Percentiles rank a stretch among this genome's conserved stretches.
Evolutionary conservation across 2,329 filamentous ascomycete genomes (phyloP).

Genomic region (Calcarisporium arbuscula): DNA sequence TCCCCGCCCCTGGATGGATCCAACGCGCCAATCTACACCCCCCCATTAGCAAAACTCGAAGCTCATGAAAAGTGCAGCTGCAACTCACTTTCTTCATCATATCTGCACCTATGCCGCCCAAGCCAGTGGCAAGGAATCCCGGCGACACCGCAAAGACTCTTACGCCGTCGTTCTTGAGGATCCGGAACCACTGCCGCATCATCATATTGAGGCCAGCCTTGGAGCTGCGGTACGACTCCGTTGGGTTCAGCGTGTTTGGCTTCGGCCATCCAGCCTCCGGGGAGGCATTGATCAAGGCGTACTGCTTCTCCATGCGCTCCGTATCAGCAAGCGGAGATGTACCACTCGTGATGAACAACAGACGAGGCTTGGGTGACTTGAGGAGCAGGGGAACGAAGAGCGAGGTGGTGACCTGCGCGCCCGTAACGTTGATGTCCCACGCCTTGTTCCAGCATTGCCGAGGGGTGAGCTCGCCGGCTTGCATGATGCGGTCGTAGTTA

Average conservation of each 20-base stretch:
- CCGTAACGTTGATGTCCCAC: conserved; percentile 45
- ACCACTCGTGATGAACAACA: conserved; percentile 43
- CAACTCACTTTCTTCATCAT: conserved; percentile 26
- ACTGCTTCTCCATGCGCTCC: too few relatives aligned
- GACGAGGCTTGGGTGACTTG: conserved; percentile 30
- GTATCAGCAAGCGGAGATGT: too few relatives aligned
- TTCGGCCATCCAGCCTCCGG: conserved; percentile 42
- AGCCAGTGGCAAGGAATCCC: conserved; percentile 40
- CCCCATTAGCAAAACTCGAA: too few relatives aligned
- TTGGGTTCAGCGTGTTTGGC: conserved; percentile 33
- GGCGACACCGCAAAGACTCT: conserved; percentile 42
- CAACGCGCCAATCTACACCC: conserved; percentile 25
- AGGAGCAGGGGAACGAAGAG: conserved; percentile 39
- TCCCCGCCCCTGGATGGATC: conserved; percentile 29
- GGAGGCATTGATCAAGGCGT: too few relatives aligned
- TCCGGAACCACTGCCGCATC: conserved; percentile 35
- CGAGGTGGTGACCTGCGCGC: conserved; percentile 34
- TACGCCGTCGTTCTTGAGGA: conserved; percentile 41
- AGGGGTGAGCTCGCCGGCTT: too few relatives aligned
- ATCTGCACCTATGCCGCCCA: conserved; percentile 28
- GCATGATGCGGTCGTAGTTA: too few relatives aligned
- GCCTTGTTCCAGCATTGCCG: conserved; percentile 26
- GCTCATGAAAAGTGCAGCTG: too few relatives aligned
- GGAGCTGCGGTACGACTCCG: conserved; percentile 15
- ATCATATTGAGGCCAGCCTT: conserved; percentile 24